Percentiles rank a stretch among this genome's conserved stretches.
Conservation (phyloP, 768 basidiomycete genomes). For the Epithele typhae region DNA sequence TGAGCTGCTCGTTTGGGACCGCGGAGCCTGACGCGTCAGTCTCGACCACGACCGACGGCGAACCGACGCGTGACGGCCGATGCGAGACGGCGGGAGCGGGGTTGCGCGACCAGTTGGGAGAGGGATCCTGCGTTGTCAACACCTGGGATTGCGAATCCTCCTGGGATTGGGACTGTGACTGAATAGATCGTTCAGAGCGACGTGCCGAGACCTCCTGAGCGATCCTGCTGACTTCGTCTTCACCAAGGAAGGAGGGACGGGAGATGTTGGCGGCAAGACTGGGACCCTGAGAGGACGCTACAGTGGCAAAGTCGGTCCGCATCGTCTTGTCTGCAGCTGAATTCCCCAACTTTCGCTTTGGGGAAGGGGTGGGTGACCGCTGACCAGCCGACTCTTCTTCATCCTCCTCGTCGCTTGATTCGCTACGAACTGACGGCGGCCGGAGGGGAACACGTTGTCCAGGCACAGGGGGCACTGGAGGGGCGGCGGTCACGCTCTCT, state of each 20-base stretch:
- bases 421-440: conserved; percentile 16
- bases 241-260: conserved; percentile 42
- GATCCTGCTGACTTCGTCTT: conserved; percentile 59
- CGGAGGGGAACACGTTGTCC: too few relatives aligned
- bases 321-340: conserved; percentile 39
- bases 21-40: not conserved
- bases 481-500: not conserved
- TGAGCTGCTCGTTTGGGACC: not conserved
- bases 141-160: conserved; percentile 11
- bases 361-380: conserved; percentile 25
- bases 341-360: conserved; percentile 26
- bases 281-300: conserved; percentile 36
- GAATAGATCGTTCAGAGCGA: conserved; percentile 43
- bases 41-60: conserved; percentile 8
- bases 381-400: conserved; percentile 5
- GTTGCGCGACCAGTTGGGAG: conserved; percentile 5
- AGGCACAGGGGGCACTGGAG: not conserved
- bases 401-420: conserved; percentile 18
- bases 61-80: conserved; percentile 1
- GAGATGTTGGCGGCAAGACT: conserved; percentile 18
- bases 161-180: conserved; percentile 15
- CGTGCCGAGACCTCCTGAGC: conserved; percentile 64
- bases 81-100: conserved; percentile 1
- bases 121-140: conserved; percentile 3
- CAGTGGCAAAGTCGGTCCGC: conserved; percentile 51